These are phyloP conservation scores for Termitomyces sp. DNA, from an alignment of 768 basidiomycete genomes.

Conservation along the genomic window DNA sequence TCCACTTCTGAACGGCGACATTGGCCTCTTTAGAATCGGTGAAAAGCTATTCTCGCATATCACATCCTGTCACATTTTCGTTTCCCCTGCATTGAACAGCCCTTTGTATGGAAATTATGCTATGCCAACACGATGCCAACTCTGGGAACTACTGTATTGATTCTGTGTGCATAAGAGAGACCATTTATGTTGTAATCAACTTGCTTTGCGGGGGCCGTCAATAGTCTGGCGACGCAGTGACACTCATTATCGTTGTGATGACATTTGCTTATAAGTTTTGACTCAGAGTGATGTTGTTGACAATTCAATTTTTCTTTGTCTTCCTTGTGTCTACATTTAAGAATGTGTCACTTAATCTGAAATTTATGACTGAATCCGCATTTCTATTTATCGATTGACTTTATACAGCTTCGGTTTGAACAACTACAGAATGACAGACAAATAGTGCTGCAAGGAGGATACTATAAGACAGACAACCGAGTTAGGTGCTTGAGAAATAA, in stretches of 20 bases:
- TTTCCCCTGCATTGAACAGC: conserved; percentile 7
- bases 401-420: conserved; percentile 55
- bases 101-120: conserved; percentile 18
- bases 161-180: not conserved
- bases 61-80: not conserved
- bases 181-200: not conserved
- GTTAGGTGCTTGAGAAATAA: conserved; percentile 51
- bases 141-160: not conserved
- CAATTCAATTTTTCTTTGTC: no score
- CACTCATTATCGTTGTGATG: no score
- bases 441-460: conserved; percentile 58
- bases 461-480: conserved; percentile 72
- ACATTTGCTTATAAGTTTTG: not conserved
- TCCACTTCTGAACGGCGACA: not conserved
- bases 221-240: not conserved
- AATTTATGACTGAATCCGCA: conserved; percentile 9
- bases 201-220: no score
- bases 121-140: conserved; percentile 14
- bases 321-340: no score
- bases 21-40: conserved; percentile 41
- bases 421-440: conserved; percentile 74
- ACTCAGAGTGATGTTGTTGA: no score
- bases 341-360: no score
- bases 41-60: conserved; percentile 20
- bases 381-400: conserved; percentile 43